Evolutionary conservation across 2,329 filamentous ascomycete genomes (phyloP), one percentile per base, ranked within the genome.

Genomic region (Alternaria tenuissima): DNA sequence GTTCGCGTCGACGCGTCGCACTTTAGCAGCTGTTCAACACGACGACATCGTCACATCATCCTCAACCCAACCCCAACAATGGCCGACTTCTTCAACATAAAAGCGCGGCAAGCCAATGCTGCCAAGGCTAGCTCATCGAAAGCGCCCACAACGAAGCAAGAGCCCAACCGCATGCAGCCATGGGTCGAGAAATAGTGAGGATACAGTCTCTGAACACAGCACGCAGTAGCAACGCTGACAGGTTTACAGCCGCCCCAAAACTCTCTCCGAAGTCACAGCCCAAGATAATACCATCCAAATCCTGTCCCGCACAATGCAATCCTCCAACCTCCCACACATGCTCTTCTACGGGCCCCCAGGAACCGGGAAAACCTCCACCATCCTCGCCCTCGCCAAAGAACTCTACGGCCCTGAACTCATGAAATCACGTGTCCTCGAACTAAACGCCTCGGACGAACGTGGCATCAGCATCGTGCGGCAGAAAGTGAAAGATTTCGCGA

Each of bases 171-270:
- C 73, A 84, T 89, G 69, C 94, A 97, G 75, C 95, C 95, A 72
- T 99, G 95, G 95, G 94, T 98, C 54, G 95, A 98, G 83, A 98
- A 98, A 91, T 98, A 97, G 94, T 97, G 84, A 57, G 12, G 12
- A 14, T 14, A 36, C 32, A 36, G 14, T 16, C 32, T 16, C 32
- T 16, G 76, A 36, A 2, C 24, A 12, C 20, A 24, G 41, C 43
- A 24, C 48, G 53, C 26, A 38, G 52, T 24, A n/a, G 18, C 28
- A 36, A 30, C 20, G 42, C 67, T 73, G 48, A 72, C 57, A 53
- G 39, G 2, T 4, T 18, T 61, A 3, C 67, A 98, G 94, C 78
- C 94, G 95, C 44, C 96, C 95, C 28, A 97, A 96, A 81, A 93
- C 90, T 11, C 88, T 99, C 51, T 90, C 89, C 76, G 96, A 99